phyloP scores from a whole-genome alignment of 75 land plant genomes.

The Sequoia sempervirens region DNA sequence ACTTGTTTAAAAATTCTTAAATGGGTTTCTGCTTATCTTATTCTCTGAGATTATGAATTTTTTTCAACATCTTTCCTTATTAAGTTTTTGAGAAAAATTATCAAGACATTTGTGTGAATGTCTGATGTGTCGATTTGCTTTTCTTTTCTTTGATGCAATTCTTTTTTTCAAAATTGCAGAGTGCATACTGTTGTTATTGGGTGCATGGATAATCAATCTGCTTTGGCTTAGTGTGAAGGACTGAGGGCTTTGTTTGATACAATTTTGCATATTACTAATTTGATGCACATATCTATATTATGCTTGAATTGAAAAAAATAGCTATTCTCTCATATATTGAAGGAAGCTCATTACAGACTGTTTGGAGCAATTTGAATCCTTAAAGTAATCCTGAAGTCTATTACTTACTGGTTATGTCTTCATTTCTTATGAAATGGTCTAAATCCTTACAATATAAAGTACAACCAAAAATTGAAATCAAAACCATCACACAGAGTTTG shows the following conservation, averaged over 20 bases:
- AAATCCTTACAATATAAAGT: neutral
- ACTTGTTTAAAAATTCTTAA: too few relatives aligned
- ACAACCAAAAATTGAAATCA: neutral
- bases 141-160: neutral
- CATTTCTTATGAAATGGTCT: neutral
- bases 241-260: neutral
- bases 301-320: neutral
- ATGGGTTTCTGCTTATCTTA: too few relatives aligned
- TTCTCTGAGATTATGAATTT: too few relatives aligned
- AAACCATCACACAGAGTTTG: neutral
- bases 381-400: neutral
- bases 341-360: neutral
- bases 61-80: too few relatives aligned
- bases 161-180: too few relatives aligned
- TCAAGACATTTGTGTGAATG: too few relatives aligned
- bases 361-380: neutral
- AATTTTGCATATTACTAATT: neutral
- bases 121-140: neutral
- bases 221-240: too few relatives aligned
- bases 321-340: neutral
- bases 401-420: neutral
- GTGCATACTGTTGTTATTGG: too few relatives aligned
- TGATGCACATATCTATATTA: neutral
- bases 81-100: too few relatives aligned
- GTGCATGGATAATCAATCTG: too few relatives aligned